Evolutionary conservation across 179 eudicot genomes (phyloP).

Genomic region (Nepenthes alata): DNA sequence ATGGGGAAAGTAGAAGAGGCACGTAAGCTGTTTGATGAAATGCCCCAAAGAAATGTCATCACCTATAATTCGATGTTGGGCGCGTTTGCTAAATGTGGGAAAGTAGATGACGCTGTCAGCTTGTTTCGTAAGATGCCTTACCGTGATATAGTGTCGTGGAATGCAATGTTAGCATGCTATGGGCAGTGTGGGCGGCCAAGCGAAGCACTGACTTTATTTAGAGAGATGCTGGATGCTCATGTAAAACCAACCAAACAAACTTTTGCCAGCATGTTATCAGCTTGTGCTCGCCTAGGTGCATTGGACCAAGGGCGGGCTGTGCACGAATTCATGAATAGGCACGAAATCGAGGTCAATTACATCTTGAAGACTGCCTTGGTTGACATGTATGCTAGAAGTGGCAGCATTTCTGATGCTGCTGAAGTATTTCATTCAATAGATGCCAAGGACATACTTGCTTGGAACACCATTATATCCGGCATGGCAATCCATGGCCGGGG

Average conservation of each 20-base stretch:
- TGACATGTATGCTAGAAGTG: constrained; percentile 38
- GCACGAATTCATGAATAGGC: constrained; percentile 14
- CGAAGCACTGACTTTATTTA: constrained; percentile 22
- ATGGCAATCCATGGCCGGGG: constrained; percentile 29
- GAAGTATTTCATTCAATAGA: constrained; percentile 20
- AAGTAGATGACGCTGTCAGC: constrained; percentile 14
- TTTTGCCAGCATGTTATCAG: constrained; percentile 24
- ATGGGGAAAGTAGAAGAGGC: constrained; percentile 18
- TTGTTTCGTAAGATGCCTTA: constrained; percentile 22
- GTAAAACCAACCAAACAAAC: constrained; percentile 21
- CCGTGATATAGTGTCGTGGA: constrained; percentile 28
- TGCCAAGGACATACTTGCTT: constrained; percentile 22
- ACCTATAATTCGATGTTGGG: constrained; percentile 30
- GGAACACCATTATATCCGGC: constrained; percentile 31
- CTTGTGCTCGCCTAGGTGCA: constrained; percentile 26
- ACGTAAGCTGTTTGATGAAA: constrained; percentile 21
- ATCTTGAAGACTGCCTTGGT: constrained; percentile 25
- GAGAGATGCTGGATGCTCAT: constrained; percentile 12
- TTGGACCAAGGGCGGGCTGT: constrained; percentile 20
- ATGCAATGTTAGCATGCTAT: constrained; percentile 29
- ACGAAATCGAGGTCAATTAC: constrained; percentile 15
- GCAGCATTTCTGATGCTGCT: constrained; percentile 22
- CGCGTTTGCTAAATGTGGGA: constrained; percentile 22
- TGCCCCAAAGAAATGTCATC: constrained; percentile 23
- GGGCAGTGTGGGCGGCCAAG: constrained; percentile 21